Base-by-base conservation (phyloP, 2,329 filamentous ascomycete species). In the Thelonectria blattea region DNA sequence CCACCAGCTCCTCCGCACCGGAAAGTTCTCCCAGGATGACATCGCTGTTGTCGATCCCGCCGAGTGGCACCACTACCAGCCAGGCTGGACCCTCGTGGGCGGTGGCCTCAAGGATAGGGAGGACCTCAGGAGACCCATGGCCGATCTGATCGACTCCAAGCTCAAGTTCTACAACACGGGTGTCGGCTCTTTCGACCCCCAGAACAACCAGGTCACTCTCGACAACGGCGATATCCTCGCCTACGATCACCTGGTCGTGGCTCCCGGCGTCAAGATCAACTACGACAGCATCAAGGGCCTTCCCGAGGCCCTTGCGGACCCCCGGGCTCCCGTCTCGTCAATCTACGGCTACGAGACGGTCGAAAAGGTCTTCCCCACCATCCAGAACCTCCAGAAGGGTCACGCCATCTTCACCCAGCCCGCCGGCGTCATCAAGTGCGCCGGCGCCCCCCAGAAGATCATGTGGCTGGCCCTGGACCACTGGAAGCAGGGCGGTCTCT, bases 41-140 rank as follows among this genome's bases (percentile, higher is more conserved):
- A 88, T 90, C 61, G 87, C 88, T 27, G 68, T 90, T 24, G 75
- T 90, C 45, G 88, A 90, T 64, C 88, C 88, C 0, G 81, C 87
- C 1, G 71, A 76, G 64, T 87, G 81, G 79, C 87, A 90, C 70
- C 81, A 90, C 75, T 90, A 89, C 71, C 88, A 90, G 72, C 86
- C 88, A 1, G 88, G 88, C 55, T 90, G 87, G 87, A 90, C 88
- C 2, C 78, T 90, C 1, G 88, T 90, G 2, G 88, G 87, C 45
- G 87, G 85, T 41, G 88, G 88, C 3, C 78, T 90, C 41, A 89
- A 89, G 74, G 81, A 78, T 48, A 87, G 86, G 70, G 78, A 88
- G 63, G 81, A 88, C 22, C 74, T 90, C 57, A 80, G 81, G 48
- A 74, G 76, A 57, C 82, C 82, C 1, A 70, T 89, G 41, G 67